Base-by-base conservation (phyloP, 768 basidiomycete genomes). In the Gymnopilus dilepis region DNA sequence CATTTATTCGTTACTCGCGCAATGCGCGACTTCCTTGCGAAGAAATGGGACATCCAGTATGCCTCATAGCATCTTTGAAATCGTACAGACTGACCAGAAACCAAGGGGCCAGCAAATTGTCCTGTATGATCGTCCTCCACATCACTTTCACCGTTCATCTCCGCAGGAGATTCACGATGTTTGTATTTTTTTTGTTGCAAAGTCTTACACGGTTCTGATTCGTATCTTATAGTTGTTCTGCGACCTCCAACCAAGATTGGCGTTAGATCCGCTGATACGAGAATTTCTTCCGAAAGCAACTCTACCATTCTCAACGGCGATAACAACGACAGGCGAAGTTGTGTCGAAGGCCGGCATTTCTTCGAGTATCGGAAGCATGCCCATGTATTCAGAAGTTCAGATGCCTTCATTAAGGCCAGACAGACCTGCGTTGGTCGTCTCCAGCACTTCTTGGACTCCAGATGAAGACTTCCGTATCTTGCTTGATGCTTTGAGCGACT, bases 391-490 rank as follows among this genome's bases (percentile, higher is more conserved):
- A 17, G 68, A 77, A 61, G 62, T 80, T 19, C 65, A 72, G 42
- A 60, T 72, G 51, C 86, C 90, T 4, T 69, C 69, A n/a, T 74
- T 86, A 24, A 84, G 92, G 33, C 67, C 76, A 1, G 92, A 94
- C 64, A 81, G 96, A 59, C 94, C 95, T 4, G 95, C 94, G 0
- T 77, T 99, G 1, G 65, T 98, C 17, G 88, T 99, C 26, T 94
- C 92, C 22, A 93, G 94, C 65, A 99, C 97, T 1, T 95, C 92
- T 15, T 99, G 97, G 97, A 99, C 97, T 0, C 86, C 94, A 6
- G 97, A 99, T 69, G 97, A 99, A 73, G 95, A 99, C 72, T 98
- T 99, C 65, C 77, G 83, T 8, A 84, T 97, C 54, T 85, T 99
- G 17, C 74, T 98, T 21, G 81, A 85, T 19, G 94, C 95, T 2